Evolutionary conservation across 2,329 filamentous ascomycete species (phyloP).

Genomic region (Cercospora zeae-maydis): DNA sequence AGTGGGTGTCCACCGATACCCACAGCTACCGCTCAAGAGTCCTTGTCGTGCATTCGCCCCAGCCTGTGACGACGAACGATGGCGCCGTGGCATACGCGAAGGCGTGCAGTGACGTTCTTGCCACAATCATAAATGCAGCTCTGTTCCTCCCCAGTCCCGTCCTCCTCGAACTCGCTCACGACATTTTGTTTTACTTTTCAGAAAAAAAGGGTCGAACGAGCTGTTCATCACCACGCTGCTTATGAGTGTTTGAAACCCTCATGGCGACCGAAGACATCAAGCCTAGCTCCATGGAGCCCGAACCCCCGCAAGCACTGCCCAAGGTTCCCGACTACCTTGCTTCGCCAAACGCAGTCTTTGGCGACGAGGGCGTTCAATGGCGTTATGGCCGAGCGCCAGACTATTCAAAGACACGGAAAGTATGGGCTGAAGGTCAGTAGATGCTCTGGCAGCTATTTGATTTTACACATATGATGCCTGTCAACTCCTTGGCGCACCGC

Average conservation of each 20-base stretch:
- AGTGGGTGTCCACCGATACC: conserved; percentile 15
- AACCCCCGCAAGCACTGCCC: conserved; percentile 34
- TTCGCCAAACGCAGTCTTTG: conserved; percentile 57
- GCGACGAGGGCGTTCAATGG: conserved; percentile 55
- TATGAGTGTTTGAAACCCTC: background rate
- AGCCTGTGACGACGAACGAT: conserved; percentile 6
- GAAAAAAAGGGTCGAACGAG: background rate
- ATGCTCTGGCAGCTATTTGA: background rate
- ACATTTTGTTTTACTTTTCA: background rate
- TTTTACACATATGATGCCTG: conserved; percentile 1
- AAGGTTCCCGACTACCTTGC: conserved; percentile 56
- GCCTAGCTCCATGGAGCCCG: conserved; percentile 6
- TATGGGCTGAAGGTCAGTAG: conserved; percentile 56
- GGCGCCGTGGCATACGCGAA: conserved; percentile 17
- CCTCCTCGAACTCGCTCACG: background rate
- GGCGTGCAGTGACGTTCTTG: conserved; percentile 8
- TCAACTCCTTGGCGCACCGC: background rate
- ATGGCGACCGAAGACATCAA: conserved; percentile 33
- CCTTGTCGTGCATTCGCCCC: conserved; percentile 19
- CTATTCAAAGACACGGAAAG: conserved; percentile 60
- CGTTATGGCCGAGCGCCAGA: conserved; percentile 59
- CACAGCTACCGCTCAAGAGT: conserved; percentile 13
- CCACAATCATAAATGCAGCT: conserved; percentile 17
- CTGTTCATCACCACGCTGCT: background rate
- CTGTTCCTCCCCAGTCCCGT: conserved; percentile 3